These are phyloP conservation scores for Fallopia convolvulus DNA, from an alignment of 148 eudicot genomes.

Conservation along the genomic window DNA sequence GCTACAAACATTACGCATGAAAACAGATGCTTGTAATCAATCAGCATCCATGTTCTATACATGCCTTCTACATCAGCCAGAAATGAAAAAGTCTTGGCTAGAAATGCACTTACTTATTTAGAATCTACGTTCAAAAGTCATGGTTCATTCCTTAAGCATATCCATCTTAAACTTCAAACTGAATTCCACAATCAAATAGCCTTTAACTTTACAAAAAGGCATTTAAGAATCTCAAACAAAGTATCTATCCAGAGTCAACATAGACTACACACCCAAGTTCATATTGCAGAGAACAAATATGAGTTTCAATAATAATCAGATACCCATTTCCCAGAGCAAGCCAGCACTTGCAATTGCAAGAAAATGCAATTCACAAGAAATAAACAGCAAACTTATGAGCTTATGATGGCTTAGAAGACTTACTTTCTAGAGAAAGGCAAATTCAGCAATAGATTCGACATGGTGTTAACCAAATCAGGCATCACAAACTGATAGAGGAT, in stretches of 20 bases:
- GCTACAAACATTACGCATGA: neutral
- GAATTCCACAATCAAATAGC: neutral
- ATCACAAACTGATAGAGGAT: conserved; percentile 60
- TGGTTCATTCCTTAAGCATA: neutral
- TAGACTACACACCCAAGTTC: neutral
- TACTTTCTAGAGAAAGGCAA: conserved; percentile 89
- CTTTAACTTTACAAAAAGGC: neutral
- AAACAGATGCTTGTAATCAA: neutral
- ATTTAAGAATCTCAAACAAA: neutral
- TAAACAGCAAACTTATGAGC: neutral
- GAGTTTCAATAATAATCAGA: neutral
- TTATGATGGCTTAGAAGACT: conserved; percentile 7
- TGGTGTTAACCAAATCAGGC: conserved; percentile 74
- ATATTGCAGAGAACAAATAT: neutral
- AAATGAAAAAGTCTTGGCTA: neutral
- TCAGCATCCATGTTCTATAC: neutral
- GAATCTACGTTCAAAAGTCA: neutral
- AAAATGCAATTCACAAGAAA: neutral
- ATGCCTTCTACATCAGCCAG: neutral
- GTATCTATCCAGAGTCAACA: neutral
- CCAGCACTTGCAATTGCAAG: neutral
- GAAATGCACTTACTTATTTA: neutral
- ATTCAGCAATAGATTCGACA: conserved; percentile 57
- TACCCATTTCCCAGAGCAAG: neutral
- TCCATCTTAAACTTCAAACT: neutral